Evolutionary conservation across 768 basidiomycete genomes (phyloP).

Genomic region (Termitomyces sp.): DNA sequence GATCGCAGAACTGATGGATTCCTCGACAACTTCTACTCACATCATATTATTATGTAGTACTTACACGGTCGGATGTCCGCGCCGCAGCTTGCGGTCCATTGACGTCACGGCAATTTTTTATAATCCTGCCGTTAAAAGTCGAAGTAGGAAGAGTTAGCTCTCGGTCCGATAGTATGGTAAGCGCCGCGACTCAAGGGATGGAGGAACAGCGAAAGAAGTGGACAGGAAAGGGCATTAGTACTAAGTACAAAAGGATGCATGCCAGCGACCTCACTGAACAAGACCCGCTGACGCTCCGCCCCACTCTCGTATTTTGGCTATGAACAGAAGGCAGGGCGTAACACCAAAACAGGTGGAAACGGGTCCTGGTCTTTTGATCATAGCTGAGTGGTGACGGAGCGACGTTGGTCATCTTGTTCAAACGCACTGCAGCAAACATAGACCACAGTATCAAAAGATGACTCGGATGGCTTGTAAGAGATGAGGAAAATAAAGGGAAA

Average conservation of each 20-base stretch:
- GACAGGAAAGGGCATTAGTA: background rate
- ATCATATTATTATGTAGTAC: no score
- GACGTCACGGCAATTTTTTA: background rate
- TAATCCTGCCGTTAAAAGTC: background rate
- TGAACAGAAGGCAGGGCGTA: slow-evolving; percentile 44
- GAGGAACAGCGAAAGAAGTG: no score
- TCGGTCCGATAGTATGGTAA: no score
- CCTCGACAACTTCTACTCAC: background rate
- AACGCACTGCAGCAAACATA: slow-evolving; percentile 3
- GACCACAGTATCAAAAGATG: background rate
- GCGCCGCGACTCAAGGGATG: no score
- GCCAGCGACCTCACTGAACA: background rate
- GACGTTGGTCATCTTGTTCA: slow-evolving; percentile 14
- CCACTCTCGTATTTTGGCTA: slow-evolving; percentile 50
- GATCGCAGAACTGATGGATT: background rate
- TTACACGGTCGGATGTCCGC: background rate
- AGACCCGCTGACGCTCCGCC: slow-evolving; percentile 33
- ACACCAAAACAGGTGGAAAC: slow-evolving; percentile 27
- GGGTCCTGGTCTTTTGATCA: slow-evolving; percentile 31
- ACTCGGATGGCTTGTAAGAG: no score
- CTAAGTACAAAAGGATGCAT: background rate
- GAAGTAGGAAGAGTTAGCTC: background rate
- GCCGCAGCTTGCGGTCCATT: background rate
- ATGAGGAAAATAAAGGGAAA: background rate
- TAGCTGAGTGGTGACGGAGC: slow-evolving; percentile 27